These are phyloP conservation scores for Globomyces sp. DNA, from an alignment of 371 early-diverging fungal genomes.

Conservation along the genomic window DNA sequence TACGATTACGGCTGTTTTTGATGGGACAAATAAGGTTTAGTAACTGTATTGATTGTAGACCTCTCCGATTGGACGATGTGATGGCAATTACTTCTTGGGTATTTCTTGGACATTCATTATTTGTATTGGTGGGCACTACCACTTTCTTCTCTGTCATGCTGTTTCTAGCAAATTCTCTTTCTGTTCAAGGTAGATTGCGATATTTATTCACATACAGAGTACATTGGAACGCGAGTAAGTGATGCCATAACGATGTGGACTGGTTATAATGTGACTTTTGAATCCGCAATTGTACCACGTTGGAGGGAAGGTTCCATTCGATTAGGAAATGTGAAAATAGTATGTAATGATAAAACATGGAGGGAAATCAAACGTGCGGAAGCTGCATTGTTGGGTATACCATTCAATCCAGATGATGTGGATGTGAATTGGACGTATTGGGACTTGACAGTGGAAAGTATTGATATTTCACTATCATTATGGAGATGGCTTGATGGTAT, in stretches of 20 bases:
- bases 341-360: conserved; percentile 51
- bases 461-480: conserved; percentile 83
- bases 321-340: conserved; percentile 71
- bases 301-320: conserved; percentile 90
- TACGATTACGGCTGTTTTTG: conserved; percentile 41
- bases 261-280: conserved; percentile 83
- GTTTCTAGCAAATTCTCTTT: conserved; percentile 78
- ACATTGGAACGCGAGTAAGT: conserved; percentile 73
- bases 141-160: conserved; percentile 83
- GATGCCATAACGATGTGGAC: conserved; percentile 77
- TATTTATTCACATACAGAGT: conserved; percentile 49
- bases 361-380: conserved; percentile 26
- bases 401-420: conserved; percentile 41
- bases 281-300: conserved; percentile 87
- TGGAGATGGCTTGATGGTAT: conserved; percentile 87
- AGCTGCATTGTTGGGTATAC: conserved; percentile 37
- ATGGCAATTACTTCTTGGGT: conserved; percentile 89
- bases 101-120: conserved; percentile 79
- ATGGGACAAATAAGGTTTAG: conserved; percentile 28
- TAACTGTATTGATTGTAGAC: conserved; percentile 17
- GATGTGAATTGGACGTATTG: conserved; percentile 83
- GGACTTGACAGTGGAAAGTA: conserved; percentile 75
- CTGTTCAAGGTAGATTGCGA: conserved; percentile 72
- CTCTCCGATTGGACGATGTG: conserved; percentile 71
- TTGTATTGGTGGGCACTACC: conserved; percentile 86